phyloP scores from a whole-genome alignment of 1,284 basidiomycete genomes.

The Rhodotorula sp. region DNA sequence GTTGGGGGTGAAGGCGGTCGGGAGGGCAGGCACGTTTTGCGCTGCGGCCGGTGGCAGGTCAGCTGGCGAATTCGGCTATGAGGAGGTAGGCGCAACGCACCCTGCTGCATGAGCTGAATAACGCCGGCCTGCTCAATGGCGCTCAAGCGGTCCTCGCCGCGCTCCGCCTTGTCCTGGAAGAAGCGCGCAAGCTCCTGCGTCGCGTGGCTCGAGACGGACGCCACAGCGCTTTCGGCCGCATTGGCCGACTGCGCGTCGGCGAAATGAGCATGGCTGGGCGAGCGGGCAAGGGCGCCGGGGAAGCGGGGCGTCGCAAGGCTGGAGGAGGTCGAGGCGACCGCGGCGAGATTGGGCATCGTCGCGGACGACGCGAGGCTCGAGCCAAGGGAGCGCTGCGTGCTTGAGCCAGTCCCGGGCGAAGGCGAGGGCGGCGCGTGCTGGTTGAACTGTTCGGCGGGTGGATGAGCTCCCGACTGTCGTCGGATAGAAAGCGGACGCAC shows the following conservation, averaged over 20 bases:
- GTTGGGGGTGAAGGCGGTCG: conserved; percentile 41
- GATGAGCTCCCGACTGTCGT: neutral
- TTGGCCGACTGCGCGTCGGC: neutral
- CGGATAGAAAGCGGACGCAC: neutral
- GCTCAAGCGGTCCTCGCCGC: conserved; percentile 30
- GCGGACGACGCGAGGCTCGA: conserved; percentile 17
- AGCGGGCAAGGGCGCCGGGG: conserved; percentile 1
- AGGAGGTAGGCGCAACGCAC: neutral
- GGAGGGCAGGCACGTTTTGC: conserved; percentile 12
- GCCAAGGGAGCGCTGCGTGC: neutral
- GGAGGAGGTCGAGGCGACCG: conserved; percentile 1
- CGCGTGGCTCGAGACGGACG: conserved; percentile 4
- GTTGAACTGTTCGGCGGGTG: neutral
- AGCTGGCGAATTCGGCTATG: neutral
- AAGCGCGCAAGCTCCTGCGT: conserved; percentile 37
- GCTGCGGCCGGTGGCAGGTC: conserved; percentile 1
- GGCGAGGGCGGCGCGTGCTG: neutral
- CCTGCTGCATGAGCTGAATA: conserved; percentile 35
- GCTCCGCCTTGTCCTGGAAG: conserved; percentile 29
- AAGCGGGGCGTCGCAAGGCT: neutral
- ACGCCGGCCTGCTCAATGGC: conserved; percentile 39
- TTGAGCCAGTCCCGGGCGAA: neutral
- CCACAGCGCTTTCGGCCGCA: neutral
- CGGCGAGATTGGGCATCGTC: conserved; percentile 30
- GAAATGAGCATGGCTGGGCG: neutral